Conservation (phyloP, 371 early-diverging fungal species). For the Paraphysoderma sedebokerense region DNA sequence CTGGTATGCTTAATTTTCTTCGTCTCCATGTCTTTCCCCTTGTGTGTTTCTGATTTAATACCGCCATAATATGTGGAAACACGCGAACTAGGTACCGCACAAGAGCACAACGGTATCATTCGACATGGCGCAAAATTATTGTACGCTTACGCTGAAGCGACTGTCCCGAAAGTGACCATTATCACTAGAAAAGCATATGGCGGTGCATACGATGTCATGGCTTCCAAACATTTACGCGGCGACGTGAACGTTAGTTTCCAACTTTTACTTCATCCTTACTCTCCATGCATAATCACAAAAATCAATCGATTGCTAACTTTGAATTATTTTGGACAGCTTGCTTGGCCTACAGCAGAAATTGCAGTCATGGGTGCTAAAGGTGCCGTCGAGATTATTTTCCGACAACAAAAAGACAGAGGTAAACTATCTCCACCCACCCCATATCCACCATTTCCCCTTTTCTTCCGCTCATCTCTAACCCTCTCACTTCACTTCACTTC, state of each 20-base stretch:
- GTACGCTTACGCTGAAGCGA: conserved; percentile 93
- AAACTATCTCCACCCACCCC: conserved; percentile 1
- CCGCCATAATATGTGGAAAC: too few species aligned
- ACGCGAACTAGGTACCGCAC: too few species aligned
- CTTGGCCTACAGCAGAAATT: conserved; percentile 94
- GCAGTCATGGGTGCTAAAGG: conserved; percentile 97
- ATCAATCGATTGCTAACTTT: not conserved
- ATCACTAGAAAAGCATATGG: conserved; percentile 95
- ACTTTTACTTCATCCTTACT: not conserved
- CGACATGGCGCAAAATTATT: conserved; percentile 93
- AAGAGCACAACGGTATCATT: conserved; percentile 93
- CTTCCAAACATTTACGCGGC: conserved; percentile 85
- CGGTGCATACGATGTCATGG: conserved; percentile 97
- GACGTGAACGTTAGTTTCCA: conserved; percentile 35
- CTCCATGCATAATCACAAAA: not conserved
- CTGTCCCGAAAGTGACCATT: conserved; percentile 90
- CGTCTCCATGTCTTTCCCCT: too few species aligned
- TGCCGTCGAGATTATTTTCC: conserved; percentile 91
- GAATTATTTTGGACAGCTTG: conserved; percentile 29
- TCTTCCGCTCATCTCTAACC: too few species aligned
- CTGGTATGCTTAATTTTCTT: too few species aligned
- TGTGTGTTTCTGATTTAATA: too few species aligned
- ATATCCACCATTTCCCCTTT: too few species aligned
- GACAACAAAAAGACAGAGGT: conserved; percentile 43
- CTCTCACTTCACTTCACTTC: too few species aligned